Evolutionary conservation across 2,329 filamentous ascomycete species (phyloP).

Genomic region (Helotiales sp.): DNA sequence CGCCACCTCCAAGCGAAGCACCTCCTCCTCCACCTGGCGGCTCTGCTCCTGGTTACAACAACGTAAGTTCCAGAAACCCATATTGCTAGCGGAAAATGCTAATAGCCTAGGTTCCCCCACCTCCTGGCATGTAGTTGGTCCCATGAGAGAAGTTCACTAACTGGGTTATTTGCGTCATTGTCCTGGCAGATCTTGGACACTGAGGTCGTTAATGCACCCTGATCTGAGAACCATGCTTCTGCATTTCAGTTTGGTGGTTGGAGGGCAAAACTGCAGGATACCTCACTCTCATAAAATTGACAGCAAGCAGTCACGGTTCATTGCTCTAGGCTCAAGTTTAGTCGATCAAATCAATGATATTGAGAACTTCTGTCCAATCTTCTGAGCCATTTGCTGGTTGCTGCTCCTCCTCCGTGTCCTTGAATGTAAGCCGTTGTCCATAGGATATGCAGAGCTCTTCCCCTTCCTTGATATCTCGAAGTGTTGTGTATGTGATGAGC

Average conservation of each 20-base stretch:
- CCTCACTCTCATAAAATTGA: conserved; percentile 22
- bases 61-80: conserved; percentile 39
- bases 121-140: conserved; percentile 45
- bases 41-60: conserved; percentile 60
- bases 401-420: conserved; percentile 34
- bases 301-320: neutral
- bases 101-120: conserved; percentile 46
- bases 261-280: conserved; percentile 20
- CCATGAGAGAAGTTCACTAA: too few relatives aligned
- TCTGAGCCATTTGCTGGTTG: conserved; percentile 21
- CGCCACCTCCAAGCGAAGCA: conserved; percentile 52
- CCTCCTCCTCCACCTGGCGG: conserved; percentile 62
- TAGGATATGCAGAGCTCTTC: conserved; percentile 53
- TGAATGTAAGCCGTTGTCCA: conserved; percentile 37
- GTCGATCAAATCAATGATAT: conserved; percentile 35
- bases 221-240: neutral
- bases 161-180: too few relatives aligned
- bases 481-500: conserved; percentile 49
- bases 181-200: neutral
- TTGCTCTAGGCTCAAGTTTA: conserved; percentile 13
- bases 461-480: conserved; percentile 49
- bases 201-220: neutral
- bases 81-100: neutral
- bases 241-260: neutral
- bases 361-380: conserved; percentile 31